Conservation (phyloP, 2,329 filamentous ascomycete species). For the Byssoonygena ceratinophila region DNA sequence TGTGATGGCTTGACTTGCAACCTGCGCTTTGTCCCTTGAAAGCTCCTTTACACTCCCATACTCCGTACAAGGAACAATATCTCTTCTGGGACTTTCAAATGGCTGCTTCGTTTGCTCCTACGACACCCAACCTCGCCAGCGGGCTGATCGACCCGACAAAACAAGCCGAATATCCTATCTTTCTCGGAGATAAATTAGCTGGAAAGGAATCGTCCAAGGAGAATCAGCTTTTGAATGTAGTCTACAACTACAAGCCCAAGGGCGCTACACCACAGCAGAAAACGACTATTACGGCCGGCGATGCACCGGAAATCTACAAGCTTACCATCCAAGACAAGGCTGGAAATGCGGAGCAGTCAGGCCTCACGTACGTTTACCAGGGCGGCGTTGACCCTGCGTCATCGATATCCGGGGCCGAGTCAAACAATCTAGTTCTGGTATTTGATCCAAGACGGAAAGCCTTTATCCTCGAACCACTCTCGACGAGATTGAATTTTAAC, state of each 20-base stretch:
- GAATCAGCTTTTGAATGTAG: constrained; percentile 31
- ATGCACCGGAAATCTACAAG: constrained; percentile 30
- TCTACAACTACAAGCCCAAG: constrained; percentile 40
- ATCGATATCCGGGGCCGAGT: constrained; percentile 22
- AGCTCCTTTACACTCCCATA: background rate
- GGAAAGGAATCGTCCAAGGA: constrained; percentile 20
- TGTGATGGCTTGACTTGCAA: background rate
- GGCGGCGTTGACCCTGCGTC: constrained; percentile 32
- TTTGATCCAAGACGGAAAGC: constrained; percentile 65
- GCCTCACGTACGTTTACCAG: constrained; percentile 32
- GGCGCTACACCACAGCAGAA: constrained; percentile 31
- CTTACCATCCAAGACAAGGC: constrained; percentile 35
- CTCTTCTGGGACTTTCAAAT: background rate
- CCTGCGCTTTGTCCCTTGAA: background rate
- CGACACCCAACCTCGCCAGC: constrained; percentile 22
- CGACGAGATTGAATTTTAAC: constrained; percentile 82
- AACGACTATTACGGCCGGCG: constrained; percentile 29
- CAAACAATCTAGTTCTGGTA: constrained; percentile 46
- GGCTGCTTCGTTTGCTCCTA: background rate
- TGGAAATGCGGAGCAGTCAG: constrained; percentile 30
- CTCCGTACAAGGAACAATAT: background rate
- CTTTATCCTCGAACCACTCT: constrained; percentile 71
- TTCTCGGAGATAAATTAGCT: constrained; percentile 35
- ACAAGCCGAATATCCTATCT: constrained; percentile 38
- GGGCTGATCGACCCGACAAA: constrained; percentile 36